Conservation (phyloP, 2,329 filamentous ascomycete genomes). For the Orbilia quercus region DNA sequence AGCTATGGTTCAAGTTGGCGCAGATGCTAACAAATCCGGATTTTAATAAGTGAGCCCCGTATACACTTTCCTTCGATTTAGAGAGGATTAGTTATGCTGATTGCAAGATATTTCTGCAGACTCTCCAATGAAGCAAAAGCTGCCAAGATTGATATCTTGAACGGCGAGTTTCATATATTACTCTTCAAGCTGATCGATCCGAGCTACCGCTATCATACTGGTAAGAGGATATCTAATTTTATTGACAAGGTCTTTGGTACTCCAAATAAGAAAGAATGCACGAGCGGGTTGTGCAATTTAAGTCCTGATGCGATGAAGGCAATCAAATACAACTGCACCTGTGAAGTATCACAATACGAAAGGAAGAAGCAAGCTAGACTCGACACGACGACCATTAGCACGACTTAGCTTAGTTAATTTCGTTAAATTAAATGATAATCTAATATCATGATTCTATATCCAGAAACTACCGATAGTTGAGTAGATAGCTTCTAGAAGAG, state of each 20-base stretch:
- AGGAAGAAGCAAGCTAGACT: conserved; percentile 30
- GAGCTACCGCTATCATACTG: conserved; percentile 20
- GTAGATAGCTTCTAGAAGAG: too few species aligned
- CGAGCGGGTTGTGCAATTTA: conserved; percentile 37
- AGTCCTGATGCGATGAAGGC: conserved; percentile 37
- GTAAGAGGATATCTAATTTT: conserved; percentile 36
- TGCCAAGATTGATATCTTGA: conserved; percentile 32
- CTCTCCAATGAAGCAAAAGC: conserved; percentile 37
- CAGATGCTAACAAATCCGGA: conserved; percentile 30
- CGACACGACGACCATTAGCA: too few species aligned
- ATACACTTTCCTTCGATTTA: background rate
- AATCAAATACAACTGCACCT: conserved; percentile 36
- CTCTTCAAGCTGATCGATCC: conserved; percentile 42
- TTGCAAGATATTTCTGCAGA: conserved; percentile 1
- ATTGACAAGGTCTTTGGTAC: conserved; percentile 39
- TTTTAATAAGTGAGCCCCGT: conserved; percentile 30
- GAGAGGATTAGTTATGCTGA: background rate
- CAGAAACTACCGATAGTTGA: too few species aligned
- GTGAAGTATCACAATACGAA: conserved; percentile 33
- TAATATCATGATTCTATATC: too few species aligned
- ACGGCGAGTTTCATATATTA: conserved; percentile 40
- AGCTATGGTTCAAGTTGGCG: conserved; percentile 30
- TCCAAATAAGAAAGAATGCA: conserved; percentile 29
- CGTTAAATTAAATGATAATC: too few species aligned
- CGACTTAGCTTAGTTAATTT: too few species aligned